Percentiles rank a stretch among this genome's conserved stretches.
These are phyloP conservation scores for Lentinula raphanica DNA, from an alignment of 768 basidiomycete genomes.

Conservation along the genomic window DNA sequence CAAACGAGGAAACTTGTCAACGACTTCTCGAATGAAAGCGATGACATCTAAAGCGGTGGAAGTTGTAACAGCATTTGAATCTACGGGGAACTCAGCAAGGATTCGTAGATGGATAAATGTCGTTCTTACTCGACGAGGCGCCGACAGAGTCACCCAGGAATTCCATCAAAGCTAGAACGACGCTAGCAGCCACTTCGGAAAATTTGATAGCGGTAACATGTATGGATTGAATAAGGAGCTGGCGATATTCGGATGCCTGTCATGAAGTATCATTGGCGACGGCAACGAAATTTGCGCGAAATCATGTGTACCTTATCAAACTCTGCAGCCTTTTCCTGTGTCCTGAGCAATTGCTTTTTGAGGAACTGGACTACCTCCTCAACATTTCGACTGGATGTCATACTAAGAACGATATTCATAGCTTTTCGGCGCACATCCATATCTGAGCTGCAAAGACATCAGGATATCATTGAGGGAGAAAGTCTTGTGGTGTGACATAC, in stretches of 20 bases:
- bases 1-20: constrained; percentile 92
- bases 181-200: constrained; percentile 93
- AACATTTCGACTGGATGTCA: constrained; percentile 91
- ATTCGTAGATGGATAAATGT: no score
- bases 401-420: constrained; percentile 80
- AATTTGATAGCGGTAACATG: constrained; percentile 95
- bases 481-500: constrained; percentile 26
- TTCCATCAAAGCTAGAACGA: constrained; percentile 90
- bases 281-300: background rate
- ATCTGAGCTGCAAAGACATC: constrained; percentile 58
- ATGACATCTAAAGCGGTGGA: constrained; percentile 95
- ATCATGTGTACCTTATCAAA: constrained; percentile 72
- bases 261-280: background rate
- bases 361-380: constrained; percentile 95
- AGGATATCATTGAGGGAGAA: background rate
- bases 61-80: constrained; percentile 46
- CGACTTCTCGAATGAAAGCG: constrained; percentile 75
- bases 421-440: constrained; percentile 96
- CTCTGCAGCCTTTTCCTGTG: constrained; percentile 67
- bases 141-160: constrained; percentile 78
- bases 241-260: constrained; percentile 90
- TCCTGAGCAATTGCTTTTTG: constrained; percentile 95
- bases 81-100: background rate
- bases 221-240: constrained; percentile 94
- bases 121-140: background rate